These are phyloP conservation scores for Oryza longistaminata DNA, from an alignment of 176 grass and related monocot species.

Conservation along the genomic window DNA sequence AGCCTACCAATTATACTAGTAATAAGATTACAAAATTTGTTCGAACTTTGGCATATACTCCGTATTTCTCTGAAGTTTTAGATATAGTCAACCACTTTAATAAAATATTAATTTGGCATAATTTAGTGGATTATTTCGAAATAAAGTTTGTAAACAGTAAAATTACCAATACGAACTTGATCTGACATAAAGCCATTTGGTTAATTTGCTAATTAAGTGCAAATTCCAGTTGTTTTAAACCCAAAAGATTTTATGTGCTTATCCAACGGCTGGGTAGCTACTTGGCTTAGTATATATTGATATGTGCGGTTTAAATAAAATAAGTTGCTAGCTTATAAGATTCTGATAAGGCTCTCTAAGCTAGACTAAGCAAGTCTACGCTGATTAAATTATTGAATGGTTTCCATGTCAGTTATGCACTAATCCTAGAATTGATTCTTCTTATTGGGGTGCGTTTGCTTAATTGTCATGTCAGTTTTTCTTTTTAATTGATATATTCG, in stretches of 20 bases:
- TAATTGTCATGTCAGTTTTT: constrained; percentile 12
- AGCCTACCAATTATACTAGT: not conserved
- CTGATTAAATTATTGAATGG: constrained; percentile 30
- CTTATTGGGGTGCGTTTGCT: not conserved
- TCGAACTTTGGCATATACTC: not conserved
- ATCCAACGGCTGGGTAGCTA: not conserved
- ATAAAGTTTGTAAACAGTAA: not conserved
- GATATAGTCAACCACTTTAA: not conserved
- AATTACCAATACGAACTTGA: no score
- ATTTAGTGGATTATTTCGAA: not conserved
- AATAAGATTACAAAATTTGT: not conserved
- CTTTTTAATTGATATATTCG: not conserved
- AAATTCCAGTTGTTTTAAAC: not conserved
- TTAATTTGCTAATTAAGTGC: not conserved
- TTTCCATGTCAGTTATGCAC: constrained; percentile 41
- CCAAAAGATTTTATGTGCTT: not conserved
- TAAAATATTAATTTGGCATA: not conserved
- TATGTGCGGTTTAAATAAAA: not conserved
- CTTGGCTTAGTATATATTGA: not conserved
- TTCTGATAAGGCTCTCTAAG: constrained; percentile 6
- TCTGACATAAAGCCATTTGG: not conserved
- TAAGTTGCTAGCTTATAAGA: not conserved
- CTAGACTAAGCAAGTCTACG: constrained; percentile 1
- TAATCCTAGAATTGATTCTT: constrained; percentile 29
- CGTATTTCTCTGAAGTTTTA: not conserved